Evolutionary conservation across 768 basidiomycete genomes (phyloP), one percentile per base, ranked within the genome.

Genomic region (Kwoniella mangroviensis): DNA sequence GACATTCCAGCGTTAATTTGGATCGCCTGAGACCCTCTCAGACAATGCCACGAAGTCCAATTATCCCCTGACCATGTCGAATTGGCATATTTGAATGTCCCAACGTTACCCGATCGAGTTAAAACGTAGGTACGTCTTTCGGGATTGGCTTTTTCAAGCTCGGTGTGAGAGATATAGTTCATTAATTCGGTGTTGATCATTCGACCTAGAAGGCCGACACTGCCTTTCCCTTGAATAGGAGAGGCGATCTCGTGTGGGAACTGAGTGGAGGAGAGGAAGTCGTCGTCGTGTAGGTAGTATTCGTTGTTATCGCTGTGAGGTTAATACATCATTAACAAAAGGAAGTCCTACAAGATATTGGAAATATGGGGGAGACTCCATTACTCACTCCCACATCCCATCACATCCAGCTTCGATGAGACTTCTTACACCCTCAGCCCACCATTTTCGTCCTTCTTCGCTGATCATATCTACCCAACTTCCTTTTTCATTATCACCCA

Each of bases 41-140:
- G 70, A 19, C 79, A 81, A 45, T 81, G 73, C 82, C 81, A 83
- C 43, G 65, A 74, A 26, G 77, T 79, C 24, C 68, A 72, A 63
- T 83, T 83, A 70, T 83, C 82, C 0, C 82, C 82, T 1, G 76
- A 71, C 81, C 81, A 83, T 2, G 81, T 78, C 7, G 78, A 79
- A 9, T 68, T 65, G 43, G 78, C 79, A 61, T 81, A 82, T 53
- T 78, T 77, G 62, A 82, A 75, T 4, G 79, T 78, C 0, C 81
- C 79, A 24, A 82, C 79, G 60, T 82, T 82, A 11, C 76, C 81
- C 17, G 76, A 79, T n/a, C 82, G 74, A 13, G 81, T 79, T 19
- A 83, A 69, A 34, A 83, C 79, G 63, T 78, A 82, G 0, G 79
- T 63, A 51, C 82, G 65, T 28, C 81, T 63, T 13, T 78, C 75